A percentile compares a stretch with the other conserved stretches of the same genome.
These are phyloP conservation scores for Mycena pura DNA, from an alignment of 768 basidiomycete genomes.

Conservation along the genomic window DNA sequence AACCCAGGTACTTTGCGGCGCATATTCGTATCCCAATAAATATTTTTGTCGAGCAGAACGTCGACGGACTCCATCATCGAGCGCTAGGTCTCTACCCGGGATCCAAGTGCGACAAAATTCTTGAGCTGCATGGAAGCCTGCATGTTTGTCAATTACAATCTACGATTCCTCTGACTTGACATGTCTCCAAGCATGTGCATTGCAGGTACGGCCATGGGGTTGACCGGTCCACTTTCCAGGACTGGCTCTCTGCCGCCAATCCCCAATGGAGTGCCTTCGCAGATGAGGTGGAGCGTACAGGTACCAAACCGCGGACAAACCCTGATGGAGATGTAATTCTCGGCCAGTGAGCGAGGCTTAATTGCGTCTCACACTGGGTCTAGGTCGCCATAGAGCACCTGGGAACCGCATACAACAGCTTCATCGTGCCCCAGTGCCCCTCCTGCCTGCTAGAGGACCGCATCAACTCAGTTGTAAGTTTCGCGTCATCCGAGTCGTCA, in stretches of 20 bases:
- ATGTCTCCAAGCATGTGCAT: slow-evolving; percentile 64
- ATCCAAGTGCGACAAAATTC: slow-evolving; percentile 52
- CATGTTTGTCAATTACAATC: slow-evolving; percentile 56
- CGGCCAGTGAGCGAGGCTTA: background rate
- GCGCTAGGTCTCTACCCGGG: slow-evolving; percentile 57
- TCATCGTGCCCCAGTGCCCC: slow-evolving; percentile 81
- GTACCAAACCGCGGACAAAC: slow-evolving; percentile 76
- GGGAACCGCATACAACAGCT: slow-evolving; percentile 77
- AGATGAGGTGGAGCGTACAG: slow-evolving; percentile 65
- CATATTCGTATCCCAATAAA: background rate
- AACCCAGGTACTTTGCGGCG: slow-evolving; percentile 66
- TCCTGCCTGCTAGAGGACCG: slow-evolving; percentile 66
- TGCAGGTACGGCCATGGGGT: slow-evolving; percentile 78
- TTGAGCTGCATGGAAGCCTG: slow-evolving; percentile 90
- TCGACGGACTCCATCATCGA: slow-evolving; percentile 94
- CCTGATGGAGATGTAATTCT: slow-evolving; percentile 86
- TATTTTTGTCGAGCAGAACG: slow-evolving; percentile 55
- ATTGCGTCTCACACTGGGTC: slow-evolving; percentile 3
- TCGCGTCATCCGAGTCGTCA: background rate
- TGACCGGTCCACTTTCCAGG: slow-evolving; percentile 74
- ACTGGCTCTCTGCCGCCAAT: slow-evolving; percentile 72
- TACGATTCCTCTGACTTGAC: slow-evolving; percentile 4
- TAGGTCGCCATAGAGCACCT: slow-evolving; percentile 79
- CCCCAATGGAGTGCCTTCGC: slow-evolving; percentile 79
- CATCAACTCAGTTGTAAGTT: slow-evolving; percentile 62